These are phyloP conservation scores for Lactarius sp. DNA, from an alignment of 768 basidiomycete species.

Conservation along the genomic window DNA sequence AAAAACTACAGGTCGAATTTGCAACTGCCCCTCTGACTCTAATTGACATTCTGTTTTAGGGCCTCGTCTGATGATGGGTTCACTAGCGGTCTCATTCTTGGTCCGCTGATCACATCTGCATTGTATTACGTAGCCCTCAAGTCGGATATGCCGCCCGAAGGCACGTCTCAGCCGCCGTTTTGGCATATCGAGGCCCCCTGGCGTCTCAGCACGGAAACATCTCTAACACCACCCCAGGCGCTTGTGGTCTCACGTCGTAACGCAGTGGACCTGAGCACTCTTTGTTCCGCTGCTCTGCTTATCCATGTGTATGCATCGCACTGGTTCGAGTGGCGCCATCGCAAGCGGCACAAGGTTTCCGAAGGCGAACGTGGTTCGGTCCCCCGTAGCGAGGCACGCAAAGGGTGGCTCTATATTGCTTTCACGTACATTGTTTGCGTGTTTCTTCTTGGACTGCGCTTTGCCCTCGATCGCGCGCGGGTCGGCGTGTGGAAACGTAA, in stretches of 20 bases:
- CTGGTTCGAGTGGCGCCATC: conserved; percentile 58
- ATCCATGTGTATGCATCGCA: conserved; percentile 76
- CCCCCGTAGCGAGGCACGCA: conserved; percentile 62
- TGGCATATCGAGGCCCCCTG: conserved; percentile 81
- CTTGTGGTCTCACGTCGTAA: conserved; percentile 67
- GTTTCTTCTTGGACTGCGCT: conserved; percentile 46
- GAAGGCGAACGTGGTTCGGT: conserved; percentile 74
- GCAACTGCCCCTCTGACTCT: background rate
- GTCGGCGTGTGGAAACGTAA: conserved; percentile 69
- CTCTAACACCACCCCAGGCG: conserved; percentile 46
- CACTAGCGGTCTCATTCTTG: conserved; percentile 76
- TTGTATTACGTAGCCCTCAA: conserved; percentile 51
- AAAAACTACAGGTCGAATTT: conserved; percentile 69
- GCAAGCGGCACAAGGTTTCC: conserved; percentile 38
- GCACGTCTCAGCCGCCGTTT: conserved; percentile 41
- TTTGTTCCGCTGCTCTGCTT: conserved; percentile 75
- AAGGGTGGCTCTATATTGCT: conserved; percentile 58
- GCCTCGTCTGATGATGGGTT: conserved; percentile 83
- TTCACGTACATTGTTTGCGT: conserved; percentile 56
- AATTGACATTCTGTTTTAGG: conserved; percentile 36
- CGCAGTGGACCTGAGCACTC: conserved; percentile 71
- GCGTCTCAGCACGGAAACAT: conserved; percentile 42
- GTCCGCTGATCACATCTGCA: conserved; percentile 72
- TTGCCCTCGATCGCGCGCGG: conserved; percentile 39
- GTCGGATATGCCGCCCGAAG: conserved; percentile 29